phyloP scores from a whole-genome alignment of 164 flowering plant genomes.

The Euptelea pleiosperma region DNA sequence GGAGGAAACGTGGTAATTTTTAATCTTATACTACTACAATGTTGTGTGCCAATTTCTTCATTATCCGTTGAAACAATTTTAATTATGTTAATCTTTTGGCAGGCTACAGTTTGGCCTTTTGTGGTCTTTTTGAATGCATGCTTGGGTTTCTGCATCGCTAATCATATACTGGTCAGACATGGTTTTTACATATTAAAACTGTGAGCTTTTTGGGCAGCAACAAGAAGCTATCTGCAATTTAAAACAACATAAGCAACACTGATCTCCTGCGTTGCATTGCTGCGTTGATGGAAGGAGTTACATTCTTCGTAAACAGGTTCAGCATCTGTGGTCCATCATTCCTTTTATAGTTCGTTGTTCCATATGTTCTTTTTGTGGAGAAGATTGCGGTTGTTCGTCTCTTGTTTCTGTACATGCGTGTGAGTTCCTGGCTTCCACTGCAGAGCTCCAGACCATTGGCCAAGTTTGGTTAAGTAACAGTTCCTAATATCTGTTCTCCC shows the following conservation, averaged over 20 bases:
- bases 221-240: too few species aligned
- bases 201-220: too few species aligned
- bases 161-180: too few species aligned
- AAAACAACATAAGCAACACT: too few species aligned
- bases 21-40: constrained; percentile 8
- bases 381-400: constrained; percentile 4
- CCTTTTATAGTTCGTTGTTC: constrained; percentile 11
- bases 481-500: not conserved
- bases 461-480: constrained; percentile 1
- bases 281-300: constrained; percentile 14
- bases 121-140: constrained; percentile 42
- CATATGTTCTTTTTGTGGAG: constrained; percentile 8
- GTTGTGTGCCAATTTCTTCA: constrained; percentile 12
- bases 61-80: constrained; percentile 25
- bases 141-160: constrained; percentile 50
- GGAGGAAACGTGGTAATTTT: constrained; percentile 10
- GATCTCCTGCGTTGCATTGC: constrained; percentile 18
- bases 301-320: constrained; percentile 10
- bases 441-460: not conserved
- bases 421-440: constrained; percentile 5
- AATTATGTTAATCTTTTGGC: constrained; percentile 54
- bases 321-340: constrained; percentile 1
- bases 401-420: constrained; percentile 5
- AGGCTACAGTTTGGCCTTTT: constrained; percentile 44
- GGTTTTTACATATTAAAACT: too few species aligned